Evolutionary conservation across 192 early-diverging fungal species (phyloP), one percentile per base, ranked within the genome.

Genomic region (Rhizoclosmatium sp.): DNA sequence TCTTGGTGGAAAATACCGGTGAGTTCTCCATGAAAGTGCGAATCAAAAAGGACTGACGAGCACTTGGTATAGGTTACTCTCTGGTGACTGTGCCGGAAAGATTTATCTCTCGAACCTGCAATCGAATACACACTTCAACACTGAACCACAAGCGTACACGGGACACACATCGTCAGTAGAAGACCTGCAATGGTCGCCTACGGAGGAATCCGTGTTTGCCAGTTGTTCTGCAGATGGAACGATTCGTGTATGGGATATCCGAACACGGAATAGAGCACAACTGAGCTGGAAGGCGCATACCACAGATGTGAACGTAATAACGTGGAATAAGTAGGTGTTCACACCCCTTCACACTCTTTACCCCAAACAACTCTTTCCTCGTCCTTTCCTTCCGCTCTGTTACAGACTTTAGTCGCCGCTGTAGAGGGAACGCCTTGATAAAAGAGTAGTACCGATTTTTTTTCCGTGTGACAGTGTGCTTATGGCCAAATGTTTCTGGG

Each of bases 121-220:
- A 85, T 94, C 65, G 81, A 84, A 78, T 71, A 88, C 73, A 7
- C 85, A 89, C 21, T 94, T 94, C 76, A 90, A 87, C 3, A 91
- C 96, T 3, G 95, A 96, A 64, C 80, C 87, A 58, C 85, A 84
- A 14, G 86, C 95, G 4, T 98, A 95, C 85, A 82, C 82, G 47
- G 98, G 95, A 54, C 97, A 99, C 82, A 89, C 84, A 48, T 90
- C 89, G 4, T 95, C 93, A 19, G 92, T 98, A 31, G 98, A 99
- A 82, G 98, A 99, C 82, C 73, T 99, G 64, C 98, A 99, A 89
- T 99, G 97, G 97, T 96, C 96, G 3, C 95, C 96, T 31, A 87
- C 90, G 2, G 95, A 97, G 77, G 88, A 89, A 21, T 92, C 88
- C 40, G 96, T 98, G 14, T 99, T 99, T 92, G 96, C 96, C 2